Evolutionary conservation across 306 rosid species (phyloP).

Genomic region (Coriaria nepalensis): DNA sequence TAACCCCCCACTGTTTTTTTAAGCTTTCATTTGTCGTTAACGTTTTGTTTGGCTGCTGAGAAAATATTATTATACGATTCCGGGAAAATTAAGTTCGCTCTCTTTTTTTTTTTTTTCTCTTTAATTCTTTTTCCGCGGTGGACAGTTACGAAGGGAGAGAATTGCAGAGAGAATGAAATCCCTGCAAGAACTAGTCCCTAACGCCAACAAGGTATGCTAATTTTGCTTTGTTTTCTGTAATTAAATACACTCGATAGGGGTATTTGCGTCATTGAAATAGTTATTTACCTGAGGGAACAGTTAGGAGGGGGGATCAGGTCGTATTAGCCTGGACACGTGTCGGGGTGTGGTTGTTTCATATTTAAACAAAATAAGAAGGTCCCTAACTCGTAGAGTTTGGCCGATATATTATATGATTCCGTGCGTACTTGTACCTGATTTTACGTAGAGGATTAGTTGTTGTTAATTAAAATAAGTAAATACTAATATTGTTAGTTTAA

Average conservation of each 20-base stretch:
- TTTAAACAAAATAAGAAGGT: too few species aligned
- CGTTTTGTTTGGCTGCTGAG: not conserved
- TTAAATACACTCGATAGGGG: not conserved
- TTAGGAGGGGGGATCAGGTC: not conserved
- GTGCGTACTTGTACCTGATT: too few species aligned
- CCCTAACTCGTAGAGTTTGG: too few species aligned
- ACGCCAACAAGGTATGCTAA: conserved; percentile 22
- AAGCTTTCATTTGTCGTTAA: not conserved
- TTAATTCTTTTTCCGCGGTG: not conserved
- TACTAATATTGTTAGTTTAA: too few species aligned
- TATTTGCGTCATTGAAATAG: not conserved
- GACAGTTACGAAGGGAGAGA: conserved; percentile 35
- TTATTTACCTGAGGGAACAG: not conserved
- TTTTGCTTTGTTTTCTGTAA: not conserved
- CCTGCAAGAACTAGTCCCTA: conserved; percentile 37
- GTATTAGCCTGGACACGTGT: not conserved
- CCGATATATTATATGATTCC: too few species aligned
- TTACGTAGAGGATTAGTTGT: too few species aligned
- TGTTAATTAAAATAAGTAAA: too few species aligned
- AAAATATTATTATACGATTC: not conserved
- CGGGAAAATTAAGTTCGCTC: not conserved
- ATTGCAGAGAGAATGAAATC: conserved; percentile 35
- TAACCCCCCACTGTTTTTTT: too few species aligned
- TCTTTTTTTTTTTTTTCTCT: not conserved
- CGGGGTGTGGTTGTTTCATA: too few species aligned